Base-by-base conservation (phyloP, 164 flowering plant species). In the Tetrastigma voinierianum region DNA sequence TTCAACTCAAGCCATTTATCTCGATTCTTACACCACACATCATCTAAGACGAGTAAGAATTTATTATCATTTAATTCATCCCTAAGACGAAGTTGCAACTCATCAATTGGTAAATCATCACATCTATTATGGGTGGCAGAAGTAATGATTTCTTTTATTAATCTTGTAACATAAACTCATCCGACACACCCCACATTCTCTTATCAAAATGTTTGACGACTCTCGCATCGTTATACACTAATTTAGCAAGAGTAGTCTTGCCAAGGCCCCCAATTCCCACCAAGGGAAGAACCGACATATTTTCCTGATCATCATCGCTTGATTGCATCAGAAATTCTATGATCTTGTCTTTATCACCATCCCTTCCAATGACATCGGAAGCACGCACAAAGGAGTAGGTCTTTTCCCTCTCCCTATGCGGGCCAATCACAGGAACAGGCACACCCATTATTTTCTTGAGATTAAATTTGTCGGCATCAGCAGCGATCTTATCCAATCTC, bases 341-440 rank as follows among this genome's bases (percentile, higher is more conserved):
- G 17, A 60, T n/a, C 1, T 19, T 12, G 21, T 62, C 25, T 48
- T 47, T 62, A 20, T 62, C 65, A 4, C 5, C 44, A 5, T 46
- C 40, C 46, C 65, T 62, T 14, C 54, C 65, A 15, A 62, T 48
- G 24, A 62, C 54, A 62, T 47, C 11, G 14, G 65, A 62, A 47
- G 43, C 13, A 46, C 19, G 32, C 11, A 46, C 65, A 23, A 46
- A 47, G 17, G 65, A 64, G 43, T 52, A 48, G 10, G n/a, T n/a
- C n/a, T 52, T 62, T 54, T 49, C 54, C 14, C 65, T 47, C 25
- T 19, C 8, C 3, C 11, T 18, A 7, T 9, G 6, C 23, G 9
- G 4, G 13, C 2, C 32, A 25, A 6, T 3, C 32, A 25, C 32
- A n/a, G n/a, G n/a, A n/a, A n/a, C n/a, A n/a, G n/a, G n/a, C n/a